Percentiles rank a stretch among this genome's conserved stretches.
Conservation (phyloP, 2,329 filamentous ascomycete species). For the Fusarium stilboides region DNA sequence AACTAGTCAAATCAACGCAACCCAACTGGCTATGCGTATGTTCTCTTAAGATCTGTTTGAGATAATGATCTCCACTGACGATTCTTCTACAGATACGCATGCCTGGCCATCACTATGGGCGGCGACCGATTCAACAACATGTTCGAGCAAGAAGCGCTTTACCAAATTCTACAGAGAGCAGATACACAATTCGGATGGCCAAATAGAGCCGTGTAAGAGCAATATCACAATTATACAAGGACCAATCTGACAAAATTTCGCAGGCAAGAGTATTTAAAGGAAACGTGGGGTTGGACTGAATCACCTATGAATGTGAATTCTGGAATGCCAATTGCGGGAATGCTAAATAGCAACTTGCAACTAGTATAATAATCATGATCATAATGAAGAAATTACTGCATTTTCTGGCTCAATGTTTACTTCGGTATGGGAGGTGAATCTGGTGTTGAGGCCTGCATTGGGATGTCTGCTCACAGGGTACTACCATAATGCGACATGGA, state of each 20-base stretch:
- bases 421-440: not conserved
- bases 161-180: constrained; percentile 54
- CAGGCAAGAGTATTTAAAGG: constrained; percentile 46
- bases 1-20: constrained; percentile 45
- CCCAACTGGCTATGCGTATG: constrained; percentile 43
- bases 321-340: constrained; percentile 43
- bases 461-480: too few relatives aligned
- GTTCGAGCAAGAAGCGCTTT: constrained; percentile 57
- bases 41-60: not conserved
- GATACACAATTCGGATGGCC: constrained; percentile 51
- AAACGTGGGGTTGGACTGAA: constrained; percentile 47
- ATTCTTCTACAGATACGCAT: constrained; percentile 42
- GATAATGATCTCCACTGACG: constrained; percentile 6
- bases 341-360: constrained; percentile 43
- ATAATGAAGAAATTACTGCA: not conserved
- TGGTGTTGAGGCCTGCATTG: not conserved
- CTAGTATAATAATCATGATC: constrained; percentile 1
- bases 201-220: constrained; percentile 48
- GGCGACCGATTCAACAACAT: constrained; percentile 58
- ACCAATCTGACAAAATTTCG: not conserved
- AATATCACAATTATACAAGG: fast-evolving
- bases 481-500: not conserved
- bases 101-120: constrained; percentile 51
- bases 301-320: constrained; percentile 33
- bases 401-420: not conserved